A percentile compares a stretch with the other conserved stretches of the same genome.
Evolutionary conservation across 345 rosid species (phyloP).

Genomic region (Gossypium stocksii): DNA sequence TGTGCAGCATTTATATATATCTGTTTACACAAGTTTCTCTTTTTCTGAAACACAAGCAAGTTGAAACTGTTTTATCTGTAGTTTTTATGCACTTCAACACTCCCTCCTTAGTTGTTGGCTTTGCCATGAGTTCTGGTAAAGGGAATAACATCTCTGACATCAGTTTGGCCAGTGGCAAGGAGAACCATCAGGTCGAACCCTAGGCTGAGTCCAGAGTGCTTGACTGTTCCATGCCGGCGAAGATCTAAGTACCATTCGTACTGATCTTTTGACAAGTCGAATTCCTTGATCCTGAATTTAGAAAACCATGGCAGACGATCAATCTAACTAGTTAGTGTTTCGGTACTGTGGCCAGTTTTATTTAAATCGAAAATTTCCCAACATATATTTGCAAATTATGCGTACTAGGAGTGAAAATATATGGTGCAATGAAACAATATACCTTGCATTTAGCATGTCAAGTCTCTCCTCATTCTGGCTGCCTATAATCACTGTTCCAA

Average conservation of each 20-base stretch:
- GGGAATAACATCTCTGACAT: slow-evolving; percentile 78
- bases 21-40: slow-evolving; percentile 8
- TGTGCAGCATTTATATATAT: background rate
- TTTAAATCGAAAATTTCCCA: background rate
- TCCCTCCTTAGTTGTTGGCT: slow-evolving; percentile 35
- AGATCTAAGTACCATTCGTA: slow-evolving; percentile 84
- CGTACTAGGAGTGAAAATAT: background rate
- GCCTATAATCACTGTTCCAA: slow-evolving; percentile 63
- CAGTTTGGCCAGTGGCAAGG: slow-evolving; percentile 57
- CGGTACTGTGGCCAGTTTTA: background rate
- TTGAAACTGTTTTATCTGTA: background rate
- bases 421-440: background rate
- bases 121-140: slow-evolving; percentile 63
- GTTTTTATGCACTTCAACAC: background rate
- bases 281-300: slow-evolving; percentile 51
- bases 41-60: background rate
- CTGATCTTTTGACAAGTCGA: slow-evolving; percentile 44
- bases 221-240: slow-evolving; percentile 71
- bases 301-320: background rate
- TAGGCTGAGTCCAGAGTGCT: slow-evolving; percentile 71
- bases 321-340: background rate
- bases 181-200: slow-evolving; percentile 70
- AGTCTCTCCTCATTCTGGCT: slow-evolving; percentile 84
- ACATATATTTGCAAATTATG: background rate
- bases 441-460: slow-evolving; percentile 46